Evolutionary conservation across 164 flowering plant genomes (phyloP).

Genomic region (Umbilicus rupestris): DNA sequence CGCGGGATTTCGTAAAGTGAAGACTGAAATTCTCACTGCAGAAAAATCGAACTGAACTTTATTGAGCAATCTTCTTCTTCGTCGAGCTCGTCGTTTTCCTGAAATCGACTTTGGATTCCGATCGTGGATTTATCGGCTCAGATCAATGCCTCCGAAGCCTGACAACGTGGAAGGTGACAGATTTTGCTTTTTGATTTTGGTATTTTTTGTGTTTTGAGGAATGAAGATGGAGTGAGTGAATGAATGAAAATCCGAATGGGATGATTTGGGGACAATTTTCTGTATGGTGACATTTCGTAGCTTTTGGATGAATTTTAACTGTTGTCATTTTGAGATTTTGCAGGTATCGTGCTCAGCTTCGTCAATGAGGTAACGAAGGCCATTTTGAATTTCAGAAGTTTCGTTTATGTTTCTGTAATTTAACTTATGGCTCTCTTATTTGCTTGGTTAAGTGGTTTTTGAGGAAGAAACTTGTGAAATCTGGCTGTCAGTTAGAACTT

Average conservation of each 20-base stretch:
- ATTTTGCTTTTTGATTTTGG: too few relatives aligned
- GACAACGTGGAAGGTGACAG: conserved; percentile 7
- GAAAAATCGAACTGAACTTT: not conserved
- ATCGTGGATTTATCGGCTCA: too few relatives aligned
- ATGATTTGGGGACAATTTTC: not conserved
- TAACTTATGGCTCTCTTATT: not conserved
- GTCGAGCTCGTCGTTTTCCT: too few relatives aligned
- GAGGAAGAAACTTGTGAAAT: not conserved
- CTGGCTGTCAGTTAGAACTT: not conserved
- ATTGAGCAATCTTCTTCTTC: too few relatives aligned
- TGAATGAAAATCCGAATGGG: too few relatives aligned
- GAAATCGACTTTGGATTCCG: not conserved
- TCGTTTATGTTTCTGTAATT: not conserved
- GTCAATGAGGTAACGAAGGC: conserved; percentile 60
- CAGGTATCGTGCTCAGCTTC: conserved; percentile 82
- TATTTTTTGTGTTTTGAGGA: not conserved
- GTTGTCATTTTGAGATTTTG: not conserved
- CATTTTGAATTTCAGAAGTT: not conserved
- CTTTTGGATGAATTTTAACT: not conserved
- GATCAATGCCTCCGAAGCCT: conserved; percentile 4
- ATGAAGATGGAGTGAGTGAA: too few relatives aligned
- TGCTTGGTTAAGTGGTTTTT: not conserved
- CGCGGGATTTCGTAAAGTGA: not conserved
- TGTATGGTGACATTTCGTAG: not conserved
- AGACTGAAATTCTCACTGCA: not conserved